Evolutionary conservation across 1,284 basidiomycete genomes (phyloP), one percentile per base, ranked within the genome.

Genomic region (Microbotryum lychnidis-dioicae): DNA sequence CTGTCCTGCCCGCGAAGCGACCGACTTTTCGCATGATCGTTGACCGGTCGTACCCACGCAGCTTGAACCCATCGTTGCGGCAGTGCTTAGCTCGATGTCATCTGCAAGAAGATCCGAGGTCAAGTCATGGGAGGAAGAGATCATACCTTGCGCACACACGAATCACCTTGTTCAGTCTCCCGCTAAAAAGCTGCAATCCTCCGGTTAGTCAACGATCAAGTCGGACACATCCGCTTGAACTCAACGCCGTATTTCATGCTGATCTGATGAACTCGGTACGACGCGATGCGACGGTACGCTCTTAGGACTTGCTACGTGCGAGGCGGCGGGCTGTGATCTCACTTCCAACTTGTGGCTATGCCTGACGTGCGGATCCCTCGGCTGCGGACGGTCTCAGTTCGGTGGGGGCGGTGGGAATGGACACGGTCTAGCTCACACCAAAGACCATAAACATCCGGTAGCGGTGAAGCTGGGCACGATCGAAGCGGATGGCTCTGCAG

Each of bases 51-150:
- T 5, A 12, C 49, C 46, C 9, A 25, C n/a, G 31, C 58, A 74
- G 72, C 67, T 76, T 18, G 67, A 82, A 59, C 72, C 78, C 0
- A 78, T 92, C 12, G 78, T 85, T 5, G 79, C 84, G n/a, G 84
- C 82, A 0, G 80, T 96, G 60, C 86, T 96, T 83, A 79, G 80
- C 2, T 85, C 91, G 1, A 79, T 91, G 69, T 91, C 91, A 0
- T 94, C 91, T 0, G 87, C 90, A 0, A 87, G 91, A 57, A 87
- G 92, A 72, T 89, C 86, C 1, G 92, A 97, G 73, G 89, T 99
- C 61, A 88, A 97, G 76, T 89, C 93, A 2, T 99, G 96, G 94
- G 91, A 96, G 73, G 92, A 97, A 75, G 94, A 97, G 73, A 87
- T 97, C 37, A 73, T 80, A 0, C 76, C 89, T 4, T 98, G 94